phyloP scores from a whole-genome alignment of 1,284 basidiomycete genomes.

The Boletus sp. region DNA sequence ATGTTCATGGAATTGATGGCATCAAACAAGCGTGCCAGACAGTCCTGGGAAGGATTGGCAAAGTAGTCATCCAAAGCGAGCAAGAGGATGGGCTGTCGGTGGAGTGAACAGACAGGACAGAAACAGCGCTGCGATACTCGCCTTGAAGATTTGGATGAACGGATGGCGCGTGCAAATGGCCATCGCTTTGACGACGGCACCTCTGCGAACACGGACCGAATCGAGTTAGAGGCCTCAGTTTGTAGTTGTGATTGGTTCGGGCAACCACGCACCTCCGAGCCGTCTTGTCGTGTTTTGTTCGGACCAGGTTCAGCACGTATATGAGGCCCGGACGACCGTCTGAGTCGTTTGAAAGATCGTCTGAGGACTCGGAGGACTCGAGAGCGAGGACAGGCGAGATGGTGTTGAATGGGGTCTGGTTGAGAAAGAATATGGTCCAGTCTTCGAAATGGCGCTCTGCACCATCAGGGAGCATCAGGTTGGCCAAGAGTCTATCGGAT shows the following conservation, averaged over 20 bases:
- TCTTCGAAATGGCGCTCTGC: conserved; percentile 92
- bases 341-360: conserved; percentile 36
- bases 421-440: conserved; percentile 98
- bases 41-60: conserved; percentile 80
- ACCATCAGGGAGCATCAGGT: conserved; percentile 97
- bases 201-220: conserved; percentile 47
- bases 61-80: conserved; percentile 97
- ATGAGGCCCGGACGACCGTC: conserved; percentile 59
- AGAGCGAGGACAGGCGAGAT: conserved; percentile 79
- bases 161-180: conserved; percentile 95
- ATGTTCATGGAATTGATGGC: conserved; percentile 91
- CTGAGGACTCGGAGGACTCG: conserved; percentile 55
- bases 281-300: conserved; percentile 90
- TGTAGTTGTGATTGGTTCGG: conserved; percentile 8
- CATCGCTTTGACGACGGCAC: conserved; percentile 93
- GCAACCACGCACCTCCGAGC: conserved; percentile 64
- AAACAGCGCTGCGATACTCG: conserved; percentile 31
- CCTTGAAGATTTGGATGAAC: conserved; percentile 98
- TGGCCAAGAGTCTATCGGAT: conserved; percentile 77
- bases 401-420: conserved; percentile 84
- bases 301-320: conserved; percentile 93
- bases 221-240: conserved; percentile 10
- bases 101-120: conserved; percentile 6
- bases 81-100: conserved; percentile 76
- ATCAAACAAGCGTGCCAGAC: conserved; percentile 85